Conservation (phyloP, 495 filamentous ascomycete genomes). For the Penicillium malachiteum region DNA sequence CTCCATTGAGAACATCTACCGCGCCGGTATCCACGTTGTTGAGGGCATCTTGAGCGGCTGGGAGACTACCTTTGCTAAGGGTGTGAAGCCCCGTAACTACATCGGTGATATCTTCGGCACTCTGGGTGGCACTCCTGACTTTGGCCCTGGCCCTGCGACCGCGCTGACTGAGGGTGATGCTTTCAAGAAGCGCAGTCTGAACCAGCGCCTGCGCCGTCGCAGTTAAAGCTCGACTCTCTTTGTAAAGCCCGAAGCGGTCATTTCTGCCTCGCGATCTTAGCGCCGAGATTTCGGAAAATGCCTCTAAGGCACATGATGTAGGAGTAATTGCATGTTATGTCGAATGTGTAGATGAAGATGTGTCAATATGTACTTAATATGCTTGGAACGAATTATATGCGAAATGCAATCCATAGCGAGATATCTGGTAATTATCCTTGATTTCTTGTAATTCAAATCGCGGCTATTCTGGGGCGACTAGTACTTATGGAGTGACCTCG, state of each 20-base stretch:
- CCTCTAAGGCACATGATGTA: too few species aligned
- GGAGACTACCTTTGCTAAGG: slow-evolving; percentile 55
- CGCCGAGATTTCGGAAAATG: too few species aligned
- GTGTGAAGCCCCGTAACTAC: slow-evolving; percentile 65
- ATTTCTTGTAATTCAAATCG: too few species aligned
- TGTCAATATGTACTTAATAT: too few species aligned
- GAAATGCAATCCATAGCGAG: too few species aligned
- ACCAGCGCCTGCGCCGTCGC: slow-evolving; percentile 11
- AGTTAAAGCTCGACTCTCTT: neutral
- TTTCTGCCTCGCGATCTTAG: neutral
- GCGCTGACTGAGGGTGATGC: slow-evolving; percentile 27
- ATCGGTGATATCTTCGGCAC: slow-evolving; percentile 72
- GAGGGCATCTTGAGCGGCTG: slow-evolving; percentile 62
- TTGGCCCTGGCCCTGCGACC: slow-evolving; percentile 53
- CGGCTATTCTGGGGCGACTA: too few species aligned
- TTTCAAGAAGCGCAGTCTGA: slow-evolving; percentile 27
- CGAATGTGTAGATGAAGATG: too few species aligned
- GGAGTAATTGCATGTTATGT: too few species aligned
- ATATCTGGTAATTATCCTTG: too few species aligned
- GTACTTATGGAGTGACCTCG: too few species aligned
- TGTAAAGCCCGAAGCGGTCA: neutral
- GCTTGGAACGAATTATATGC: too few species aligned
- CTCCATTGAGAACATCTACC: slow-evolving; percentile 63
- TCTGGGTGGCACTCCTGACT: slow-evolving; percentile 63
- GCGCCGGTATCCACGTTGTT: slow-evolving; percentile 65